phyloP scores from a whole-genome alignment of 2,329 filamentous ascomycete species.

The Scytalidium lignicola region DNA sequence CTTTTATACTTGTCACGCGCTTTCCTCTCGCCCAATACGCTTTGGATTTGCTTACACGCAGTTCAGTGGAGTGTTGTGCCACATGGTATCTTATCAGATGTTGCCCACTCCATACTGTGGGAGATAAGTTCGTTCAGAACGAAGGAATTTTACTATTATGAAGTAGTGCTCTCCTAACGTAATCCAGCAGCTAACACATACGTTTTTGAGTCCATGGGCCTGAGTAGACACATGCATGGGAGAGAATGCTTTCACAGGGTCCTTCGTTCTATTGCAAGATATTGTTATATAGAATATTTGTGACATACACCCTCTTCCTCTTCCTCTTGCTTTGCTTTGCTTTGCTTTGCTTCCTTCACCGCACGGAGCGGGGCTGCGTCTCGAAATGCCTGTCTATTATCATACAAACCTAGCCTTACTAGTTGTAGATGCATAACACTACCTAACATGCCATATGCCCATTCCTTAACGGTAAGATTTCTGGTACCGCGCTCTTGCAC shows the following conservation, averaged over 20 bases:
- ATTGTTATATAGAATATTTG: not conserved
- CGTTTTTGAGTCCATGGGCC: too few species aligned
- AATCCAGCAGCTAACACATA: too few species aligned
- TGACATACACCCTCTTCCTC: not conserved
- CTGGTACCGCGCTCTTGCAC: conserved; percentile 91
- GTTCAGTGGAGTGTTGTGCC: too few species aligned
- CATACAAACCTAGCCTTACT: not conserved
- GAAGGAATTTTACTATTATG: too few species aligned
- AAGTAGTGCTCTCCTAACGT: too few species aligned
- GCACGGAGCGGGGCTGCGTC: too few species aligned
- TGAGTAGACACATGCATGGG: too few species aligned
- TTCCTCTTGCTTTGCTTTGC: not conserved
- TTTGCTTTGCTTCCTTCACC: not conserved
- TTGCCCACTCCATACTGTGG: too few species aligned
- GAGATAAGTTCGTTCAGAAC: too few species aligned
- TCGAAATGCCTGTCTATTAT: not conserved
- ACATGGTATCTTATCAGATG: too few species aligned
- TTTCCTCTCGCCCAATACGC: not conserved
- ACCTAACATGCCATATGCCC: conserved; percentile 10
- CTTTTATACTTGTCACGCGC: not conserved
- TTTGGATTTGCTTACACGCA: too few species aligned
- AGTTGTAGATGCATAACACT: not conserved
- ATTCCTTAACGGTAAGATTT: conserved; percentile 87
- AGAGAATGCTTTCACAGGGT: not conserved
- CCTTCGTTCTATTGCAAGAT: not conserved